Percentiles rank a stretch among this genome's conserved stretches.
These are phyloP conservation scores for Hypoxylon sp. DNA, from an alignment of 2,329 filamentous ascomycete species.

Conservation along the genomic window DNA sequence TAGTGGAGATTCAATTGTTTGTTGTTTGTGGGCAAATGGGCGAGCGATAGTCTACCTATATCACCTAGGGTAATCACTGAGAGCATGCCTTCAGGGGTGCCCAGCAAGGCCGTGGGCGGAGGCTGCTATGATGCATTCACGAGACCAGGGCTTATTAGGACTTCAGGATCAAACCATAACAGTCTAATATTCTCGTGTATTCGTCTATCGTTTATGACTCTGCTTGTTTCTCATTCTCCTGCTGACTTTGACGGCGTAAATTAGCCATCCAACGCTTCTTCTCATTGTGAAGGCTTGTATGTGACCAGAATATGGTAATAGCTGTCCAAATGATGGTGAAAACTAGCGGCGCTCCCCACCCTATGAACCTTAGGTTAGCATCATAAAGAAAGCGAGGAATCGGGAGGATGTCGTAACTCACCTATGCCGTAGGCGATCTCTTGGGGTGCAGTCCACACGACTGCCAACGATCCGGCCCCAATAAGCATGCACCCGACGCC, in stretches of 20 bases:
- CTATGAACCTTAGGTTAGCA: slow-evolving; percentile 33
- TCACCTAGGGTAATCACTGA: too few species aligned
- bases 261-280: slow-evolving; percentile 47
- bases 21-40: too few species aligned
- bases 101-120: too few species aligned
- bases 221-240: slow-evolving; percentile 27
- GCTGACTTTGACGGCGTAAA: slow-evolving; percentile 24
- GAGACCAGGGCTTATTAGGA: not conserved
- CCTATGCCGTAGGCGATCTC: slow-evolving; percentile 63
- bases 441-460: slow-evolving; percentile 64
- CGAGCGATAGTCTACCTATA: too few species aligned
- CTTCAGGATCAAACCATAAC: not conserved
- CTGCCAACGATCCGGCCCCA: slow-evolving; percentile 62
- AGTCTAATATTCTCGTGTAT: slow-evolving; percentile 13
- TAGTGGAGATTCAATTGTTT: not conserved
- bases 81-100: not conserved
- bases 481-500: slow-evolving; percentile 64
- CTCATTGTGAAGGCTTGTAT: slow-evolving; percentile 43
- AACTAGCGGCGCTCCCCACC: slow-evolving; percentile 50
- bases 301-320: slow-evolving; percentile 50
- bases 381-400: not conserved
- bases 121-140: not conserved
- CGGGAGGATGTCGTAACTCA: slow-evolving; percentile 42
- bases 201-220: slow-evolving; percentile 18
- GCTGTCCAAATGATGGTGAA: slow-evolving; percentile 50